Evolutionary conservation across 2,329 filamentous ascomycete species (phyloP).

Genomic region (Penicillium nordicum): DNA sequence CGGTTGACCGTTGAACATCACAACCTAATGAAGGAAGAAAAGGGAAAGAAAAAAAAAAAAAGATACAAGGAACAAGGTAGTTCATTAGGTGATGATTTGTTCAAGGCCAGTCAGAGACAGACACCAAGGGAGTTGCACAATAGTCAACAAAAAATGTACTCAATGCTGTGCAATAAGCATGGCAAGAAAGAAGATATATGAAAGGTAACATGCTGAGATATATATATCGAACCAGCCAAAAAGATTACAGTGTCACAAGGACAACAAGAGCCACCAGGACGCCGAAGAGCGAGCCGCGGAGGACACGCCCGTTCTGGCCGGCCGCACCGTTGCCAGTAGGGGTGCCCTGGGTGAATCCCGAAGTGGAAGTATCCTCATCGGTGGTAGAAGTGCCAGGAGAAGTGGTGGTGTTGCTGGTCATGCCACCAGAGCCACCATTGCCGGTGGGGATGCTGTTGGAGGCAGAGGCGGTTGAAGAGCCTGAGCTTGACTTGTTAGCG

Average conservation of each 20-base stretch:
- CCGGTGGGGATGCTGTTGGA: constrained; percentile 33
- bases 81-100: constrained; percentile 18
- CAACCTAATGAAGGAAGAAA: neutral
- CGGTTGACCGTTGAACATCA: neutral
- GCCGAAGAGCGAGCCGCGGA: constrained; percentile 47
- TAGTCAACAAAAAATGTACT: constrained; percentile 23
- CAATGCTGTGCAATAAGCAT: constrained; percentile 13
- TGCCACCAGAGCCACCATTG: constrained; percentile 30
- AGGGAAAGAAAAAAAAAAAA: neutral
- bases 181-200: constrained; percentile 10
- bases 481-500: constrained; percentile 6
- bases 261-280: constrained; percentile 47
- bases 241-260: constrained; percentile 43
- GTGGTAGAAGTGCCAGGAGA: constrained; percentile 15
- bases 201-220: constrained; percentile 1
- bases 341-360: constrained; percentile 34
- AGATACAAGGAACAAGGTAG: constrained; percentile 7
- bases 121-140: constrained; percentile 9
- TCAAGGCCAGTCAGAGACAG: constrained; percentile 14
- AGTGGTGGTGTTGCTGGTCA: constrained; percentile 11
- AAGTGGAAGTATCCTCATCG: constrained; percentile 15
- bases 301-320: constrained; percentile 39
- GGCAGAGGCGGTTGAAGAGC: constrained; percentile 11
- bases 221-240: neutral
- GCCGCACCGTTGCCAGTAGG: constrained; percentile 27